Conservation (phyloP, 2,329 filamentous ascomycete genomes). For the Colletotrichum siamense region DNA sequence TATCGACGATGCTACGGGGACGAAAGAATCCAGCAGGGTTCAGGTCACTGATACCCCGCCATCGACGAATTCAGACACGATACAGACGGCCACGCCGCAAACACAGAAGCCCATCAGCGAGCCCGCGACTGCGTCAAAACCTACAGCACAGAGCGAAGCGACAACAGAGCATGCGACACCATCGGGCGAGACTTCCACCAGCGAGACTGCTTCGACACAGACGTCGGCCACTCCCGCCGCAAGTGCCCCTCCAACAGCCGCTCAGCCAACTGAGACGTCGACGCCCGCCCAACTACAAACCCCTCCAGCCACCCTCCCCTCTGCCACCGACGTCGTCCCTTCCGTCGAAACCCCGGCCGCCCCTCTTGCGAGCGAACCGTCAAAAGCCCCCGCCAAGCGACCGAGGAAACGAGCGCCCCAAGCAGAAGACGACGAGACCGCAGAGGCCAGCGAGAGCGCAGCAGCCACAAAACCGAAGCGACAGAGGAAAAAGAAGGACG, state of each 20-base stretch:
- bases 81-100: background rate
- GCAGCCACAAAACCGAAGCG: conserved; percentile 19
- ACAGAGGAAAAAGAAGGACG: conserved; percentile 16
- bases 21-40: background rate
- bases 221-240: background rate
- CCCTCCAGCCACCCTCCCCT: background rate
- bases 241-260: background rate
- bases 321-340: background rate
- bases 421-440: conserved; percentile 7
- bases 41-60: conserved; percentile 9
- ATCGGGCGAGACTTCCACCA: background rate
- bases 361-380: background rate
- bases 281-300: conserved; percentile 6
- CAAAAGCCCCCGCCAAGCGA: conserved; percentile 5
- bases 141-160: background rate
- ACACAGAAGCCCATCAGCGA: background rate
- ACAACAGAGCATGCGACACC: background rate
- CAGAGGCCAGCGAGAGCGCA: background rate
- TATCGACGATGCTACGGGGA: background rate
- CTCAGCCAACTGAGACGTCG: background rate
- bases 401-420: conserved; percentile 10
- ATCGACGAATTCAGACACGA: background rate
- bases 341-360: background rate
- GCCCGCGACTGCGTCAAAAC: background rate
- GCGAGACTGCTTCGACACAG: background rate